Conservation (phyloP, 768 basidiomycete species). For the Pholiota microspora region DNA sequence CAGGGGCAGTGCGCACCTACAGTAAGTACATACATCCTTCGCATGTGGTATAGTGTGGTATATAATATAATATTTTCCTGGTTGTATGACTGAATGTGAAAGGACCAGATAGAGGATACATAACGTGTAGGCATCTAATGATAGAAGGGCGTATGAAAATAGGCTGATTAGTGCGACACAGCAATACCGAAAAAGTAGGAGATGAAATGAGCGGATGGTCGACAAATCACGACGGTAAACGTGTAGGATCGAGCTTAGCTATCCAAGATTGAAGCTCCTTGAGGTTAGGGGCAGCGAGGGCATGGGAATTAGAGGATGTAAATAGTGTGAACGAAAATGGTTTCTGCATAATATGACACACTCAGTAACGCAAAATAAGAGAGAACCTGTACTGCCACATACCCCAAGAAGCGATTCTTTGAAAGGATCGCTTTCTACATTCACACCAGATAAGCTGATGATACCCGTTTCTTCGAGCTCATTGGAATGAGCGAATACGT, state of each 20-base stretch:
- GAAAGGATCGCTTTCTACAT: conserved; percentile 81
- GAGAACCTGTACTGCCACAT: conserved; percentile 28
- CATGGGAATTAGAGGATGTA: conserved; percentile 89
- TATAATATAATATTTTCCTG: conserved; percentile 6
- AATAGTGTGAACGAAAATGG: conserved; percentile 87
- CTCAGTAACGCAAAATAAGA: background rate
- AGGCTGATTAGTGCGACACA: conserved; percentile 11
- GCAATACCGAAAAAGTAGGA: conserved; percentile 17
- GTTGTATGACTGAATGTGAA: conserved; percentile 5
- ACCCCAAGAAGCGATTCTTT: conserved; percentile 89
- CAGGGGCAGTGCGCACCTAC: conserved; percentile 3
- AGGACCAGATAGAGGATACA: conserved; percentile 18
- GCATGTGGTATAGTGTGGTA: background rate
- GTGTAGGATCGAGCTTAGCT: conserved; percentile 80
- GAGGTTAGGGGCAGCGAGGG: conserved; percentile 73
- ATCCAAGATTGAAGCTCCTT: conserved; percentile 89
- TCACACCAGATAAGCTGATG: conserved; percentile 81
- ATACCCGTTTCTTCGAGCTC: conserved; percentile 83
- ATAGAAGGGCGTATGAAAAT: background rate
- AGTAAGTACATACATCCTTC: background rate
- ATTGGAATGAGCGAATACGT: conserved; percentile 80
- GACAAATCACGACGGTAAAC: conserved; percentile 38
- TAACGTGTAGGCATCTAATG: conserved; percentile 18
- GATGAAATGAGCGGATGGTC: conserved; percentile 7
- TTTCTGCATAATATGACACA: conserved; percentile 48